phyloP scores from a whole-genome alignment of 2,329 filamentous ascomycete genomes.

The Apiospora phragmitis region DNA sequence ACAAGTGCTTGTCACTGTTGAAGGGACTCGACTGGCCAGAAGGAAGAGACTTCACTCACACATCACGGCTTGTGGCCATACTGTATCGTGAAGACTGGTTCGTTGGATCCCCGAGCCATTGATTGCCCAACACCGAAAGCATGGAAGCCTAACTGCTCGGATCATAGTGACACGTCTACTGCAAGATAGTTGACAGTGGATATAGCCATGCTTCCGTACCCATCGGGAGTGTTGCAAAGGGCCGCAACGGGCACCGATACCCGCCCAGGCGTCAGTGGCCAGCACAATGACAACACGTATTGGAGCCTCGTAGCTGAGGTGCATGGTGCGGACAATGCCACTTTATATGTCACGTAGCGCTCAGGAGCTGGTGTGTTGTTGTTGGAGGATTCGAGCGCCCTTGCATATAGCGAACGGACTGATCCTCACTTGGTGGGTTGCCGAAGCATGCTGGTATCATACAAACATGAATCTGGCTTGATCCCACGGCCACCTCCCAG shows the following conservation, averaged over 20 bases:
- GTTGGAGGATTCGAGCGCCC: not conserved
- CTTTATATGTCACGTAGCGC: not conserved
- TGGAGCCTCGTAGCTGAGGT: not conserved
- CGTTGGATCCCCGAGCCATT: not conserved
- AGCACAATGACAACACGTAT: not conserved
- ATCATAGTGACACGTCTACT: not conserved
- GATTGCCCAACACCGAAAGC: not conserved
- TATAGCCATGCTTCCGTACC: not conserved
- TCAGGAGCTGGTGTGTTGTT: not conserved
- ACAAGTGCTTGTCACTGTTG: no score
- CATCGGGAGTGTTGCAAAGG: not conserved
- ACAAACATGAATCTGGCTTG: not conserved
- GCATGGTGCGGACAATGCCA: not conserved
- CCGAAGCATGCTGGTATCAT: not conserved
- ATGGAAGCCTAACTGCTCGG: not conserved
- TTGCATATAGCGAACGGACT: not conserved
- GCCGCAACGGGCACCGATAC: not conserved
- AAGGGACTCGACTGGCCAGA: not conserved
- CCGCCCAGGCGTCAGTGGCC: not conserved
- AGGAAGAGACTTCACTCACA: no score
- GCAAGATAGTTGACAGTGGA: not conserved
- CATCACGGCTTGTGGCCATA: no score
- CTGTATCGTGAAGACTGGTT: no score
- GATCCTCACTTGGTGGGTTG: not conserved
- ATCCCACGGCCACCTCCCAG: not conserved